Evolutionary conservation across 352 stramenopile genomes (phyloP).

Genomic region (Pilasporangium apinafurcum): DNA sequence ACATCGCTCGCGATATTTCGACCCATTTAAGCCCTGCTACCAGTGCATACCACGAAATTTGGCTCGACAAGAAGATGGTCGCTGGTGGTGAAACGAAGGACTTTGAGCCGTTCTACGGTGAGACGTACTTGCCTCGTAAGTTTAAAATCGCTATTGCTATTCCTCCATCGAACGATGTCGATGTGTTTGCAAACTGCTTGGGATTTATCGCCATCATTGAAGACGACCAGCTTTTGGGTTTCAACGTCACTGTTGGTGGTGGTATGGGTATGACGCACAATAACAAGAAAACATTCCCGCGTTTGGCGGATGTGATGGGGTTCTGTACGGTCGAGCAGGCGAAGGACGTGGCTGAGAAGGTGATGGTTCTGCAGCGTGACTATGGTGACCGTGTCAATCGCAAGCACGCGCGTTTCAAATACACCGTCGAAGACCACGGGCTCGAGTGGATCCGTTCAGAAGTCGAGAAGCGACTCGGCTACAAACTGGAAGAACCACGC

Average conservation of each 20-base stretch:
- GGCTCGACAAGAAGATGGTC: slow-evolving; percentile 97
- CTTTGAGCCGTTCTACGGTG: slow-evolving; percentile 97
- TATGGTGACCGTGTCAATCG: slow-evolving; percentile 96
- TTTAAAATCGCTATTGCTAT: slow-evolving; percentile 99
- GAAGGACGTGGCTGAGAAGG: slow-evolving; percentile 88
- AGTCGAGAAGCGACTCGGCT: slow-evolving; percentile 92
- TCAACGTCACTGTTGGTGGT: slow-evolving; percentile 96
- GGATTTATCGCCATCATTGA: slow-evolving; percentile 92
- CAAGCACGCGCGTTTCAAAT: slow-evolving; percentile 97
- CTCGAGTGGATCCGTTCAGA: slow-evolving; percentile 92
- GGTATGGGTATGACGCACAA: slow-evolving; percentile 98
- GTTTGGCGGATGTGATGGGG: slow-evolving; percentile 93
- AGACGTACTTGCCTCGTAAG: slow-evolving; percentile 96
- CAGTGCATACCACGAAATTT: slow-evolving; percentile 96
- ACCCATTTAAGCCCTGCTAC: slow-evolving; percentile 93
- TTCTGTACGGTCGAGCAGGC: slow-evolving; percentile 93
- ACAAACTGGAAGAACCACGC: slow-evolving; percentile 87
- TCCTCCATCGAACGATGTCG: slow-evolving; percentile 95
- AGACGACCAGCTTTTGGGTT: slow-evolving; percentile 81
- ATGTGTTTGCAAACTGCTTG: slow-evolving; percentile 98
- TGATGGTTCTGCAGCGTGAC: slow-evolving; percentile 94
- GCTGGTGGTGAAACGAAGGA: slow-evolving; percentile 88
- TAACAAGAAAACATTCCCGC: slow-evolving; percentile 96
- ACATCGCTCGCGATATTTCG: slow-evolving; percentile 86
- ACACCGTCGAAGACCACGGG: slow-evolving; percentile 96